Evolutionary conservation across 768 basidiomycete species (phyloP), one percentile per base, ranked within the genome.

Genomic region (Boletus tomentosulus): DNA sequence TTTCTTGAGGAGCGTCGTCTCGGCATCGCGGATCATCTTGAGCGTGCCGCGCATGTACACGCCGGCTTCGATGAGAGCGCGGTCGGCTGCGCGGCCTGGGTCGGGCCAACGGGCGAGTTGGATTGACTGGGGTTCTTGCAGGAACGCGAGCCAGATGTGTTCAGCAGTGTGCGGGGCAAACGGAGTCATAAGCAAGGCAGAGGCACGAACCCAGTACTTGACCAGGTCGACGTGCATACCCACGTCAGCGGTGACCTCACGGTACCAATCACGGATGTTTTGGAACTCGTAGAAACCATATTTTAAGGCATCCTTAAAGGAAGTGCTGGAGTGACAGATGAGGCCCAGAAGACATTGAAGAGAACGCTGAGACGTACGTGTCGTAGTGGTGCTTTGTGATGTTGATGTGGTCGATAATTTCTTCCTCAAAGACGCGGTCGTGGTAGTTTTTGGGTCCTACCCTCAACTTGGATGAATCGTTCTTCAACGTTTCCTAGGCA

Each of bases 261-360:
- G 91, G 70, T 98, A 98, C 87, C 93, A 94, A 67, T 98, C 95
- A 44, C 97, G 89, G 2, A 85, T 78, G 47, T 82, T 87, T 69
- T 98, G 92, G 59, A 95, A 81, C 64, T 97, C 94, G 78, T 94
- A 99, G 74, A 98, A 96, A 45, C 95, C 96, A 59, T 80, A 87
- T 71, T 98, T 96, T 57, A 98, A 72, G 10, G 95, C 94, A 54
- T 96, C 92, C 73, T 98, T 99, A 84, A 89, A 99, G 69, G 89
- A 84, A 55, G 87, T 92, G 22, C 95, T 97, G 64, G 37, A 43
- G 49, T 8, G 46, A 31, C n/a, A 11, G 13, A 9, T 53, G 22
- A 46, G 44, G 35, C 27, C 22, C 12, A 39, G 22, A 43, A 45
- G 4, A n/a, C 27, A 49, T 35, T 7, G 19, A 34, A 37, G n/a